Evolutionary conservation across 78 protist species (phyloP), one percentile per base, ranked within the genome.

Genomic region (Paratrimastix pyriformis): DNA sequence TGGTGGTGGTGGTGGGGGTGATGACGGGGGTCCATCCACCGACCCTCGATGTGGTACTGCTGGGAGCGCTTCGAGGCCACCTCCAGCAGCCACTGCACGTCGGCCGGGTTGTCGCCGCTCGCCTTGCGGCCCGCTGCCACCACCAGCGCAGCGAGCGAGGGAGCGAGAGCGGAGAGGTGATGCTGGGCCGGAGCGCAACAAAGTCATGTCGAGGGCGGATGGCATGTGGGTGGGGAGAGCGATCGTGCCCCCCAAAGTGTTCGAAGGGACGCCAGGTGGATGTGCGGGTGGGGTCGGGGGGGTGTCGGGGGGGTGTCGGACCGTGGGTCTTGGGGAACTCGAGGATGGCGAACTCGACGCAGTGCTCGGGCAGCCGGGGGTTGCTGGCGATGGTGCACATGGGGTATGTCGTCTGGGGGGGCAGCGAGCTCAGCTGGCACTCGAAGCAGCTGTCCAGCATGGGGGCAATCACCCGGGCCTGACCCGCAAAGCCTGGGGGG

Each of bases 301-400:
- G 71, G n/a, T 97, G 97, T 40, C 94, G 87, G 43, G 97, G 96
- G 5, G 98, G 98, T 44, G 93, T n/a, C 95, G 93, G 37, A 44
- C 68, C 54, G 65, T 62, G 60, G 24, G 39, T 40, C 32, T 29
- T 43, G 11, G 40, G 2, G 72, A 54, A n/a, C 32, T 55, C 39
- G 50, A 64, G 21, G 21, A 30, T 24, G 38, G 96, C 95, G 76
- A 84, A 95, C 39, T 84, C 91, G 40, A 95, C 80, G 77, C 97
- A 94, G 84, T 94, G 97, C 57, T 88, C 96, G 7, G 97, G 95
- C 8, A 89, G 64, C 26, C 97, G 77, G 26, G 97, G 97, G 1
- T 90, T 91, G 71, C 65, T 75, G 54, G 94, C 95, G 44, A 95
- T 84, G 13, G 99, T 95, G 84, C 99, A 95, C 60, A 95, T 46